These are phyloP conservation scores for Anthracocystis setariae DNA, from an alignment of 1,284 basidiomycete genomes.

Conservation along the genomic window DNA sequence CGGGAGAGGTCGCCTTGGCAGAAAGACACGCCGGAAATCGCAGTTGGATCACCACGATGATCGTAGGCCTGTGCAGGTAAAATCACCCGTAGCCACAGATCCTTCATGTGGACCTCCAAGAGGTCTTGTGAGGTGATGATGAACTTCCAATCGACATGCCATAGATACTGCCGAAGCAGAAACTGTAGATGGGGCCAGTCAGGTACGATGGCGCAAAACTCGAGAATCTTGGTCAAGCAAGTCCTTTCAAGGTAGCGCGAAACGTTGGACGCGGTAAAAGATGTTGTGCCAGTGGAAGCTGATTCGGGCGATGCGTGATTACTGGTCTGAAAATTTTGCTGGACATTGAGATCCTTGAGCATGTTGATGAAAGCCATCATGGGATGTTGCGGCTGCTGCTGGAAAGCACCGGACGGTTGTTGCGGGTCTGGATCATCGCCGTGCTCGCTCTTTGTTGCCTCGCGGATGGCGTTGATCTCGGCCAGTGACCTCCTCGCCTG, in stretches of 20 bases:
- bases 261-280: neutral
- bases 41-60: neutral
- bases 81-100: constrained; percentile 32
- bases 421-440: constrained; percentile 29
- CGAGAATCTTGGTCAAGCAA: constrained; percentile 21
- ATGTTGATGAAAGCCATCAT: constrained; percentile 52
- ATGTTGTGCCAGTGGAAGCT: constrained; percentile 7
- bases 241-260: constrained; percentile 21
- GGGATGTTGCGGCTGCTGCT: constrained; percentile 25
- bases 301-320: constrained; percentile 20
- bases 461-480: constrained; percentile 45
- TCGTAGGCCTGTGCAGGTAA: constrained; percentile 19
- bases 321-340: constrained; percentile 12
- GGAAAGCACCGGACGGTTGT: constrained; percentile 4
- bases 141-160: constrained; percentile 52
- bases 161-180: constrained; percentile 32
- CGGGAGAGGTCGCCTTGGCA: constrained; percentile 37
- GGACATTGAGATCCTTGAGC: constrained; percentile 43
- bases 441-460: constrained; percentile 6
- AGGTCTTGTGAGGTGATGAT: constrained; percentile 40
- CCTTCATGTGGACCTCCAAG: constrained; percentile 27
- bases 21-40: constrained; percentile 3
- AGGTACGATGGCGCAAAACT: constrained; percentile 33
- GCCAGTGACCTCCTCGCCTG: constrained; percentile 42
- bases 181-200: constrained; percentile 26